Evolutionary conservation across 352 stramenopile genomes (phyloP).

Genomic region (Peronosclerospora sorghi): DNA sequence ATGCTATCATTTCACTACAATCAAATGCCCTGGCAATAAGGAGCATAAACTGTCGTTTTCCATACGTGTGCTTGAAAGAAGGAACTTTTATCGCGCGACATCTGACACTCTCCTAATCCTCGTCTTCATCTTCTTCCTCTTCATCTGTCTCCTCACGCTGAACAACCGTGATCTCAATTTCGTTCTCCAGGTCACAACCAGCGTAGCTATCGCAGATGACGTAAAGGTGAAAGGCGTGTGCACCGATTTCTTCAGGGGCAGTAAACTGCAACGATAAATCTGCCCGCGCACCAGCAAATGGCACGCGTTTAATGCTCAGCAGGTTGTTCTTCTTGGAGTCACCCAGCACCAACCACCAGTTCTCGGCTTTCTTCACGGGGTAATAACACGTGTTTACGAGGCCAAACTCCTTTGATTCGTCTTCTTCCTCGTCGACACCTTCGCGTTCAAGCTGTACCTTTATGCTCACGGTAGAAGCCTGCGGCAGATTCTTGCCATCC

Average conservation of each 20-base stretch:
- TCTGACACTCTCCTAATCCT: slow-evolving; percentile 3
- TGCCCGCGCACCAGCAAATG: slow-evolving; percentile 68
- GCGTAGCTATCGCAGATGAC: slow-evolving; percentile 99
- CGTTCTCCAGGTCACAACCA: slow-evolving; percentile 97
- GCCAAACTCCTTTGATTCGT: slow-evolving; percentile 41
- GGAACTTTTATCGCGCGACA: too few species aligned
- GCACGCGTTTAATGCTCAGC: slow-evolving; percentile 96
- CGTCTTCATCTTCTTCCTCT: slow-evolving; percentile 30
- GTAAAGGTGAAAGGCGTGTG: slow-evolving; percentile 94
- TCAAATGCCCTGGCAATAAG: too few species aligned
- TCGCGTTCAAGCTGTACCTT: slow-evolving; percentile 87
- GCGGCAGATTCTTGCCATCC: slow-evolving; percentile 82
- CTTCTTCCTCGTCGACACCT: slow-evolving; percentile 87
- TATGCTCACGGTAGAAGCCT: slow-evolving; percentile 86
- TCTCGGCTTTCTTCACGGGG: slow-evolving; percentile 91
- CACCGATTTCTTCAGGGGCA: slow-evolving; percentile 88
- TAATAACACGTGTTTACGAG: slow-evolving; percentile 69
- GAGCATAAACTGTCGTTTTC: too few species aligned
- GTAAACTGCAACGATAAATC: slow-evolving; percentile 92
- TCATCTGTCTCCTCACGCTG: slow-evolving; percentile 40
- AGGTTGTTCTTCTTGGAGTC: slow-evolving; percentile 93
- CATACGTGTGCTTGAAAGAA: too few species aligned
- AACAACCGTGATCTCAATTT: slow-evolving; percentile 58
- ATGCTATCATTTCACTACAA: too few species aligned
- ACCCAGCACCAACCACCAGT: slow-evolving; percentile 98